phyloP scores from a whole-genome alignment of 331 rosid genomes.

The Erythrophleum ivorense region DNA sequence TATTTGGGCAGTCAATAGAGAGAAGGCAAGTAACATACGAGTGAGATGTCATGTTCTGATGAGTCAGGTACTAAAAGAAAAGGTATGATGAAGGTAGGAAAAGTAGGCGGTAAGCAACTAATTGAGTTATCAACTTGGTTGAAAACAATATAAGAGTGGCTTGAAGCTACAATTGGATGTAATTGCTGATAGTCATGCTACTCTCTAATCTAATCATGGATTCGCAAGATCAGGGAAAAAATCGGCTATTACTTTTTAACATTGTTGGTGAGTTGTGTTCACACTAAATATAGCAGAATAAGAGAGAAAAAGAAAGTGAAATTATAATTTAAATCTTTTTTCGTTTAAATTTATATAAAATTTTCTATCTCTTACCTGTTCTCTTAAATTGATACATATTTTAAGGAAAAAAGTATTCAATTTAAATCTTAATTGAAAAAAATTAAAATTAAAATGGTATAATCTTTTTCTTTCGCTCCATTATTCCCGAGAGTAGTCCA shows the following conservation, averaged over 20 bases:
- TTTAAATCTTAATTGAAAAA: no score
- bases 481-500: constrained; percentile 17
- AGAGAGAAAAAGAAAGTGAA: no score
- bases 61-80: constrained; percentile 17
- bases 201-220: constrained; percentile 30
- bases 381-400: no score
- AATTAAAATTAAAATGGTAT: no score
- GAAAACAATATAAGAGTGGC: constrained; percentile 6
- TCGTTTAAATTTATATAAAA: no score
- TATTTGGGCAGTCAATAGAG: background rate
- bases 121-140: constrained; percentile 31
- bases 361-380: no score
- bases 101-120: constrained; percentile 42
- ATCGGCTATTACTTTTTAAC: constrained; percentile 44
- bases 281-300: constrained; percentile 34
- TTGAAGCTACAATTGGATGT: constrained; percentile 11
- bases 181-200: constrained; percentile 40
- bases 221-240: constrained; percentile 32
- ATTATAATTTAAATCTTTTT: no score
- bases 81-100: constrained; percentile 21
- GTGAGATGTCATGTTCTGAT: constrained; percentile 36
- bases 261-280: constrained; percentile 35
- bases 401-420: no score
- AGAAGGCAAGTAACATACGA: background rate
- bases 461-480: no score